Base-by-base conservation (phyloP, 176 grass and related monocot genomes). In the maize (Zea mays) region DNA sequence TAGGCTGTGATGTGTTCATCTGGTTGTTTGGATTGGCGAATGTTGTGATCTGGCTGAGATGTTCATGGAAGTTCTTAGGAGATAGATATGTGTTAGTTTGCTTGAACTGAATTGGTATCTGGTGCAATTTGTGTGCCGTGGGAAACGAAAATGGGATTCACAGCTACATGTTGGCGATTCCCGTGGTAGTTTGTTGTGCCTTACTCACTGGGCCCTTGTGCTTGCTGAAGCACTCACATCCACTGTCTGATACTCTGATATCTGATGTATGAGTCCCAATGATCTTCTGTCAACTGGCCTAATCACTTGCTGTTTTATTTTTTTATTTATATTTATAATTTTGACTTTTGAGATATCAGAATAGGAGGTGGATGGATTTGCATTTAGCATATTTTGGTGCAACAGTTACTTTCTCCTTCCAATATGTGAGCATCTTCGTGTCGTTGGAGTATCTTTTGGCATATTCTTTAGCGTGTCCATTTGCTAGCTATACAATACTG, bases 1-100 rank as follows among this genome's bases (percentile, higher is more conserved):
- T 63, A n/a, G 3, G 15, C 59, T 5, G 60, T 78, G 52, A 6
- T 42, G 77, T 81, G 39, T 38, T 81, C 62, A 78, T 79, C 67
- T 54, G 52, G 74, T 70, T 42, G 72, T 81, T 82, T 38, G 11
- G 13, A 83, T 21, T 16, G n/a, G 12, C 1, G 4, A 21, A 35
- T 73, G 2, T 46, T 58, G 72, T 8, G 35, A 67, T 43, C 5
- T 85, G 74, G 9, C n/a, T 58, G 6, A 7, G 37, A 39, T 70
- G 21, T 70, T 76, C 8, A 70, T 76, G 62, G n/a, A 79, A 38
- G 69, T 62, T 61, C 36, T 54, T 46, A 63, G 45, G 43, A 50
- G 72, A 34, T 61, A 15, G 39, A 42, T 73, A 47, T 52, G 10
- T 46, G 14, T 47, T 17, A 65, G 47, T 13, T 71, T 82, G 36